Evolutionary conservation across 2,329 filamentous ascomycete genomes (phyloP).

Genomic region (Alternaria brassicae): DNA sequence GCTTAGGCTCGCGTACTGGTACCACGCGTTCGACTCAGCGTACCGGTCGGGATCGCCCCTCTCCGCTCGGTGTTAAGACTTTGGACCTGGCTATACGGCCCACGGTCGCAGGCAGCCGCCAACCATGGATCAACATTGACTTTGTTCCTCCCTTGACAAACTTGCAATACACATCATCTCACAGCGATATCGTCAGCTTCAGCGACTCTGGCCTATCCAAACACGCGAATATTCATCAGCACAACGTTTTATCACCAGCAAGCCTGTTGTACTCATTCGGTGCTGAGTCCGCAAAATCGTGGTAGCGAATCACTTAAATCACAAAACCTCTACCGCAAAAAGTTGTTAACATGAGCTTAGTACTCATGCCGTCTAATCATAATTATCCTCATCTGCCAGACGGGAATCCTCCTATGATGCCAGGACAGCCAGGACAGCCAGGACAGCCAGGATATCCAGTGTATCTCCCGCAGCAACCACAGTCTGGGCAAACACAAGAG

Average conservation of each 20-base stretch:
- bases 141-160: not conserved
- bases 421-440: not conserved
- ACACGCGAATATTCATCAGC: not conserved
- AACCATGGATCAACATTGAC: conserved; percentile 2
- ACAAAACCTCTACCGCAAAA: not conserved
- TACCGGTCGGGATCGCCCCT: not conserved
- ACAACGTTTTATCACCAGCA: not conserved
- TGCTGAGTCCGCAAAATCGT: not conserved
- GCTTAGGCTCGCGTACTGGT: conserved; percentile 3
- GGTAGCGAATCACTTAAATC: not conserved
- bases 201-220: not conserved
- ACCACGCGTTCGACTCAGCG: not conserved
- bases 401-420: not conserved
- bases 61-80: not conserved
- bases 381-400: not conserved
- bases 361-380: not conserved
- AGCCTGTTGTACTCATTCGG: not conserved
- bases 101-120: conserved; percentile 2
- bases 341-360: conserved; percentile 1
- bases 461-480: not conserved
- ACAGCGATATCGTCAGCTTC: not conserved
- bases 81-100: not conserved
- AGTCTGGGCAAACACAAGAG: not conserved
- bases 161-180: not conserved
- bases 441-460: not conserved